Evolutionary conservation across 495 filamentous ascomycete species (phyloP), one percentile per base, ranked within the genome.

Genomic region (Penicillium desertorum): DNA sequence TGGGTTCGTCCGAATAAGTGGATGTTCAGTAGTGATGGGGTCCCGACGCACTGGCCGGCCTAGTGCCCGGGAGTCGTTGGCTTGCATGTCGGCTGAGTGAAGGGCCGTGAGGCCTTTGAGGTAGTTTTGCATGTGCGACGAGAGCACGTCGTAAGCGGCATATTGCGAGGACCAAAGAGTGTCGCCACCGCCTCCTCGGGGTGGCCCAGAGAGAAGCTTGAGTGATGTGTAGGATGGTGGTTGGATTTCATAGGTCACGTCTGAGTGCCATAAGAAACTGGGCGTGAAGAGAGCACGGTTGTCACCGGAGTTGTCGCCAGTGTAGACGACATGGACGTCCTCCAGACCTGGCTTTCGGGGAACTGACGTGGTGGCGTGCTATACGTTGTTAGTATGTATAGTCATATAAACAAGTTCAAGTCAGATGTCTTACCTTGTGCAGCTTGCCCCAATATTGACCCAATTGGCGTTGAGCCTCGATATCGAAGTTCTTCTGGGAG

Each of bases 161-260:
- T 88, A 88, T 57, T 89, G 86, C 4, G 85, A 88, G 0, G 83
- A 80, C 88, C 88, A 91, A 10, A 84, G 81, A 0, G 88, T 92
- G 58, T 91, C 89, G 41, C 88, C 88, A 23, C 88, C 88, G 9
- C 86, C 88, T 10, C 85, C 86, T 5, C 75, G 72, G 2, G 86
- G 79, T 7, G 88, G 88, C 0, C 86, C 88, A 1, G 82, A 81
- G 1, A 91, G 76, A 1, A 91, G 68, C 46, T 88, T 88, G 34
- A 91, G 75, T 5, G 84, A 83, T 6, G 88, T 91, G 64, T 89
- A 89, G 3, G 85, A 87, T 2, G 88, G 88, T n/a, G 89, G 87
- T 63, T 91, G 88, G 34, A 86, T 70, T 67, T 92, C 89, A 52
- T 89, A 90, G 0, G 88, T 87, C 9, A 87, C 85, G 63, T 88